A percentile compares a stretch with the other conserved stretches of the same genome.
These are phyloP conservation scores for Metarhizium anisopliae DNA, from an alignment of 2,329 filamentous ascomycete species.

Conservation along the genomic window DNA sequence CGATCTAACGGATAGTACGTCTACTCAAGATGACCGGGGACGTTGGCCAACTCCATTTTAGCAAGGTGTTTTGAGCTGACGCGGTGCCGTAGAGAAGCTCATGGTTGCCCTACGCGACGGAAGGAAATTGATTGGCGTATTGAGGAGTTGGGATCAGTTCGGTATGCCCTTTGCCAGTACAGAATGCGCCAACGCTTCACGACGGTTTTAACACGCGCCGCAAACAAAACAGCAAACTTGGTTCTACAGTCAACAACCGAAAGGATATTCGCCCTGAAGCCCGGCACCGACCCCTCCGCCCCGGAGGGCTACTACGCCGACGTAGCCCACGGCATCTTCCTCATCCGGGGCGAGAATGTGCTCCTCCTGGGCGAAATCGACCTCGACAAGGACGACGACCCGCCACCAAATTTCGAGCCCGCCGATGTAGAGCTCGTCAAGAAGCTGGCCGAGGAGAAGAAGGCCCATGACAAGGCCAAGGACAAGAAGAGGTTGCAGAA, in stretches of 20 bases:
- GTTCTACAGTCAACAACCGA: conserved; percentile 91
- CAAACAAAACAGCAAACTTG: conserved; percentile 62
- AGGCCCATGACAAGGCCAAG: conserved; percentile 56
- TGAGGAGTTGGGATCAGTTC: conserved; percentile 97
- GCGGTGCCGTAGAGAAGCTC: conserved; percentile 67
- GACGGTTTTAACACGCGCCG: not conserved
- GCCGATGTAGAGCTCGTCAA: conserved; percentile 63
- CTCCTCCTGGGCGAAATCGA: conserved; percentile 92
- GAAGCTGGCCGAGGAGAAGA: conserved; percentile 63
- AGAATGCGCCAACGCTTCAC: not conserved
- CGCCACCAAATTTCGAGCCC: conserved; percentile 60
- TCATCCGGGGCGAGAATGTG: conserved; percentile 96
- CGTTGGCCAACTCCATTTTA: not conserved
- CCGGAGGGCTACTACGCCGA: conserved; percentile 63
- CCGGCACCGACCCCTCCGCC: conserved; percentile 24
- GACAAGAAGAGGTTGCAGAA: conserved; percentile 67
- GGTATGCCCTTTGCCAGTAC: conserved; percentile 40
- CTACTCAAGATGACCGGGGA: not conserved
- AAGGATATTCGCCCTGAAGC: conserved; percentile 63
- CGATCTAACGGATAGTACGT: conserved; percentile 92
- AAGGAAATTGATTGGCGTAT: conserved; percentile 82
- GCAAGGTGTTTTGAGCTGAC: conserved; percentile 12
- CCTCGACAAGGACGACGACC: conserved; percentile 87
- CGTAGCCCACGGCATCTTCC: conserved; percentile 74
- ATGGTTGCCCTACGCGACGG: conserved; percentile 87